These are phyloP conservation scores for Tylopilus cervinicoccineus DNA, from an alignment of 768 basidiomycete species.

Conservation along the genomic window DNA sequence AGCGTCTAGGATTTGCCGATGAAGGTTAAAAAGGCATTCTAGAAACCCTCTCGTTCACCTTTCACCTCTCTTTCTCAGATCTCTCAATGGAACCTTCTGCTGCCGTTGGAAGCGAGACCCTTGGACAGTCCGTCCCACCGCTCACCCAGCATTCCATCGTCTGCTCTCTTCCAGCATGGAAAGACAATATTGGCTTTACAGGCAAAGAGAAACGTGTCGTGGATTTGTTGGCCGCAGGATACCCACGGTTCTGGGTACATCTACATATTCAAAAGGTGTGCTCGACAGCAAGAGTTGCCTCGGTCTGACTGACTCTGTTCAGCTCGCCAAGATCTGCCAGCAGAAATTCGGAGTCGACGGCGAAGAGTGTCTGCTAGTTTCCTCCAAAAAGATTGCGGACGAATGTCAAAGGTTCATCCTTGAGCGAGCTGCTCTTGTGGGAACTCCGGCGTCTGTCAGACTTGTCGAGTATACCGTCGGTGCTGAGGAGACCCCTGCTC, in stretches of 20 bases:
- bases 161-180: constrained; percentile 92
- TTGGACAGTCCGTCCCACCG: constrained; percentile 57
- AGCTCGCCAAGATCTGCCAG: constrained; percentile 78
- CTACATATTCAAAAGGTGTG: constrained; percentile 76
- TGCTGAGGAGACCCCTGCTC: constrained; percentile 44
- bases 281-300: not conserved
- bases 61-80: too few species aligned
- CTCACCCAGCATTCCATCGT: constrained; percentile 86
- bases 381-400: constrained; percentile 67
- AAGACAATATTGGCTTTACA: constrained; percentile 90
- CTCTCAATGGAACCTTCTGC: constrained; percentile 4
- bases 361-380: constrained; percentile 78
- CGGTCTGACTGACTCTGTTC: constrained; percentile 2
- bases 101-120: constrained; percentile 12
- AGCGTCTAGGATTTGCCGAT: too few species aligned
- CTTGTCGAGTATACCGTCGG: constrained; percentile 70
- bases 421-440: constrained; percentile 40
- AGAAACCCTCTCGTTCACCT: too few species aligned
- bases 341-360: constrained; percentile 68
- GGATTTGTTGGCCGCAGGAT: constrained; percentile 80
- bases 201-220: constrained; percentile 79
- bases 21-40: too few species aligned
- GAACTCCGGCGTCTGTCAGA: constrained; percentile 45
- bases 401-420: constrained; percentile 73
- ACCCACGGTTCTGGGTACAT: constrained; percentile 94